Conservation (phyloP, 2,329 filamentous ascomycete species). For the Claviceps purpurea region DNA sequence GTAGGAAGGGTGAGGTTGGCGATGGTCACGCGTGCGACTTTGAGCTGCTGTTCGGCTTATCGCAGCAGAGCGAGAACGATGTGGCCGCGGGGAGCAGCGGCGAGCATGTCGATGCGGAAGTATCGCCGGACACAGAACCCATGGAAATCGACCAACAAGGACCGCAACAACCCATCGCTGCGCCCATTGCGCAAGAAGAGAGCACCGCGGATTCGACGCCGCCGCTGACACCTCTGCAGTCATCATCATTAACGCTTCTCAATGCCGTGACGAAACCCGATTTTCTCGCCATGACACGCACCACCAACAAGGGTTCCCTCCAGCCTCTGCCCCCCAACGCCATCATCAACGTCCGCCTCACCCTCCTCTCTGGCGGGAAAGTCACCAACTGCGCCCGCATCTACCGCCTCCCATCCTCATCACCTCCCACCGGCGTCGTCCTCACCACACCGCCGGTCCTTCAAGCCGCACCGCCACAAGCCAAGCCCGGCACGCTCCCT, state of each 20-base stretch:
- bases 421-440: constrained; percentile 11
- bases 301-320: constrained; percentile 12
- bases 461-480: constrained; percentile 23
- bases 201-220: background rate
- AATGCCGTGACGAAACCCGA: constrained; percentile 14
- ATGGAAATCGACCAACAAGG: constrained; percentile 20
- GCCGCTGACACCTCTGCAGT: background rate
- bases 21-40: constrained; percentile 75
- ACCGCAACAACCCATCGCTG: background rate
- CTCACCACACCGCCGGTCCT: constrained; percentile 30
- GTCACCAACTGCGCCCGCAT: constrained; percentile 63
- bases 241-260: constrained; percentile 9
- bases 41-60: constrained; percentile 45
- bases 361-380: constrained; percentile 55
- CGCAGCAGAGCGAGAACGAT: background rate
- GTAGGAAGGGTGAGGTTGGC: constrained; percentile 70
- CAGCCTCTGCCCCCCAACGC: constrained; percentile 16
- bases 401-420: constrained; percentile 56
- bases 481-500: constrained; percentile 18
- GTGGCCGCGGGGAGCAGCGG: background rate
- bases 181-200: background rate
- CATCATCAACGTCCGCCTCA: constrained; percentile 51
- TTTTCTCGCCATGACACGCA: constrained; percentile 18
- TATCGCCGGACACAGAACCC: constrained; percentile 8
- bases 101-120: constrained; percentile 4